Percentiles rank a stretch among this genome's conserved stretches.
phyloP scores from a whole-genome alignment of 1,284 basidiomycete genomes.

The Microbotryum intermedium region DNA sequence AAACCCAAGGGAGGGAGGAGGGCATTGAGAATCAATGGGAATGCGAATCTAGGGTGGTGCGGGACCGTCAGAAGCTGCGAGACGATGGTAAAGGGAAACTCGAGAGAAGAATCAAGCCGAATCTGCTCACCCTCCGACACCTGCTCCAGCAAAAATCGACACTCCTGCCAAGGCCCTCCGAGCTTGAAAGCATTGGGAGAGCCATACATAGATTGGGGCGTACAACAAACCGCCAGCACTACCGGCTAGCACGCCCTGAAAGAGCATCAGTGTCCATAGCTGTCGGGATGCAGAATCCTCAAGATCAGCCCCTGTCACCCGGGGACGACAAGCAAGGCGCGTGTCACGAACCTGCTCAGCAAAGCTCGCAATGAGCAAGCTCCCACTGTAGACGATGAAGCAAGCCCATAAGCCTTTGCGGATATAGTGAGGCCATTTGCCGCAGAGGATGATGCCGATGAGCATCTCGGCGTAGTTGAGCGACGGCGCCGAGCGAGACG shows the following conservation, averaged over 20 bases:
- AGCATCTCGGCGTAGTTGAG: conserved; percentile 16
- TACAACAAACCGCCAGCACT: conserved; percentile 4
- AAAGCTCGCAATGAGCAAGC: conserved; percentile 21
- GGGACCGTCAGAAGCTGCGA: not conserved
- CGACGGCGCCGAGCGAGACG: conserved; percentile 13
- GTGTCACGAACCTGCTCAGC: conserved; percentile 11
- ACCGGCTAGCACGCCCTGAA: not conserved
- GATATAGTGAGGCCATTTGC: conserved; percentile 12
- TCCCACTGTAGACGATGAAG: conserved; percentile 13
- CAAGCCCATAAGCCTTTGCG: conserved; percentile 10
- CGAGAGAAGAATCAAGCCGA: not conserved
- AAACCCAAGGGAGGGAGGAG: conserved; percentile 27
- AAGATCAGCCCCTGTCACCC: not conserved
- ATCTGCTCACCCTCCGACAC: conserved; percentile 22
- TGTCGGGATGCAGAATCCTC: conserved; percentile 7
- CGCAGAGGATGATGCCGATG: conserved; percentile 3
- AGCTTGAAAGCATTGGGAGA: conserved; percentile 25
- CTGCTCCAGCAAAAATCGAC: conserved; percentile 26
- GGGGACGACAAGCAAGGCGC: too few species aligned
- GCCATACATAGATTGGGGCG: conserved; percentile 17
- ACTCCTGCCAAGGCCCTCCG: conserved; percentile 17
- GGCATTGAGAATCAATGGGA: conserved; percentile 24
- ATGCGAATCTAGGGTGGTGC: conserved; percentile 4
- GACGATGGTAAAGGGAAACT: too few species aligned
- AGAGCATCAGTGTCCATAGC: conserved; percentile 17